A percentile compares a stretch with the other conserved stretches of the same genome.
phyloP scores from a whole-genome alignment of 2,329 filamentous ascomycete species.

The Emydomyces testavorans region DNA sequence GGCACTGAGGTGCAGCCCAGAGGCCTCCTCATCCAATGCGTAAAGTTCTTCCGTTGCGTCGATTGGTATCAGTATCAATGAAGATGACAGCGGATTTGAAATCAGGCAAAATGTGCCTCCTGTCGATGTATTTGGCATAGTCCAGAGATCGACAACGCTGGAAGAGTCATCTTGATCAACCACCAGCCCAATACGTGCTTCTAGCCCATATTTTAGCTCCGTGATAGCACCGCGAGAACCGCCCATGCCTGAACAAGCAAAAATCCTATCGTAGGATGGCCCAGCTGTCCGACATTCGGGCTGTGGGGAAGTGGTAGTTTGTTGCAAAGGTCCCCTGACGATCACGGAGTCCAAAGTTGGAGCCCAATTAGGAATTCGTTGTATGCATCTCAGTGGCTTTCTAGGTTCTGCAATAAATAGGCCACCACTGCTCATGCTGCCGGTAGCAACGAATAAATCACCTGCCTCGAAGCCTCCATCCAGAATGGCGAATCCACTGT shows the following conservation, averaged over 20 bases:
- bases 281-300: slow-evolving; percentile 16
- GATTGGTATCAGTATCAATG: slow-evolving; percentile 30
- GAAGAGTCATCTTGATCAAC: slow-evolving; percentile 32
- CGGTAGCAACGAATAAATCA: slow-evolving; percentile 70
- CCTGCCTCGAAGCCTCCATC: slow-evolving; percentile 53
- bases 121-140: slow-evolving; percentile 27
- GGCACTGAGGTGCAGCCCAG: slow-evolving; percentile 31
- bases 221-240: slow-evolving; percentile 49
- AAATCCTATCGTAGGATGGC: slow-evolving; percentile 46
- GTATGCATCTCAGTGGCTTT: slow-evolving; percentile 43
- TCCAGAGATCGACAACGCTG: slow-evolving; percentile 36
- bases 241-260: slow-evolving; percentile 55
- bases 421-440: slow-evolving; percentile 65
- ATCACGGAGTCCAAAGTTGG: slow-evolving; percentile 40
- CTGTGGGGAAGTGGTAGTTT: slow-evolving; percentile 10
- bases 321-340: slow-evolving; percentile 21
- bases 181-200: slow-evolving; percentile 50
- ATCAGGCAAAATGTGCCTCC: slow-evolving; percentile 32
- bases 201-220: slow-evolving; percentile 58
- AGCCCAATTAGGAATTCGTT: slow-evolving; percentile 52
- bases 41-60: slow-evolving; percentile 30
- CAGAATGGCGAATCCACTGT: slow-evolving; percentile 64
- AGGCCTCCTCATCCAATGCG: slow-evolving; percentile 30
- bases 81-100: slow-evolving; percentile 33
- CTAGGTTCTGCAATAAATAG: slow-evolving; percentile 59